A percentile compares a stretch with the other conserved stretches of the same genome.
These are phyloP conservation scores for Oryza rufipogon DNA, from an alignment of 176 grass and related monocot species.

Conservation along the genomic window DNA sequence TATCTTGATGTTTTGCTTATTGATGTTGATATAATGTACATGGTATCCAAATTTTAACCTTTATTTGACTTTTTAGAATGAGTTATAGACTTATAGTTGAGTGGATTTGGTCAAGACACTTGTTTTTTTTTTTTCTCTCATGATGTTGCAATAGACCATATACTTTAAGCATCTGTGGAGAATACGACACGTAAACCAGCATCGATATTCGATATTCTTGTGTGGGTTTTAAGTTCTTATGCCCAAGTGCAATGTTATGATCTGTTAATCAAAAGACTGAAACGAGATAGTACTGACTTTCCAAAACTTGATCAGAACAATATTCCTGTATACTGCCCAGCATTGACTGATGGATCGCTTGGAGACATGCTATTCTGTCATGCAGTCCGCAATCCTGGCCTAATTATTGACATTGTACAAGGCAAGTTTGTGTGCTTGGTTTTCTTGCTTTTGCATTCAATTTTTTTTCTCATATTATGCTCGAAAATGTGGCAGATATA, in stretches of 20 bases:
- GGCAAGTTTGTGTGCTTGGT: constrained; percentile 48
- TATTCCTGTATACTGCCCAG: constrained; percentile 86
- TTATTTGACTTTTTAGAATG: not conserved
- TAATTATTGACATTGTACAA: constrained; percentile 96
- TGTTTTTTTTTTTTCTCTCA: not conserved
- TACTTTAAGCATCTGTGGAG: not conserved
- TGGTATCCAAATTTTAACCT: not conserved
- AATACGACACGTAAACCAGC: not conserved
- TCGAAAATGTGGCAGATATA: constrained; percentile 62
- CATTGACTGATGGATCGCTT: constrained; percentile 94
- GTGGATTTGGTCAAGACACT: not conserved
- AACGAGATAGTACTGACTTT: constrained; percentile 23
- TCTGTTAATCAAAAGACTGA: constrained; percentile 11
- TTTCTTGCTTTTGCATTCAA: constrained; percentile 13
- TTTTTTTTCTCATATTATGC: not conserved
- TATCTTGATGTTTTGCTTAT: not conserved
- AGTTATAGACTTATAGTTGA: not conserved
- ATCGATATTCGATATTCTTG: not conserved
- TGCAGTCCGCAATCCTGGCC: constrained; percentile 80
- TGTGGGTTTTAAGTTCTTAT: not conserved
- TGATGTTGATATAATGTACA: not conserved
- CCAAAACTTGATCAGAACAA: constrained; percentile 60
- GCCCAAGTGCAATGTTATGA: not conserved
- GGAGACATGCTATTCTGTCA: constrained; percentile 98
- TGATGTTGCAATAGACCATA: not conserved